phyloP scores from a whole-genome alignment of 106 monocot species.

The Amphibolis antarctica region DNA sequence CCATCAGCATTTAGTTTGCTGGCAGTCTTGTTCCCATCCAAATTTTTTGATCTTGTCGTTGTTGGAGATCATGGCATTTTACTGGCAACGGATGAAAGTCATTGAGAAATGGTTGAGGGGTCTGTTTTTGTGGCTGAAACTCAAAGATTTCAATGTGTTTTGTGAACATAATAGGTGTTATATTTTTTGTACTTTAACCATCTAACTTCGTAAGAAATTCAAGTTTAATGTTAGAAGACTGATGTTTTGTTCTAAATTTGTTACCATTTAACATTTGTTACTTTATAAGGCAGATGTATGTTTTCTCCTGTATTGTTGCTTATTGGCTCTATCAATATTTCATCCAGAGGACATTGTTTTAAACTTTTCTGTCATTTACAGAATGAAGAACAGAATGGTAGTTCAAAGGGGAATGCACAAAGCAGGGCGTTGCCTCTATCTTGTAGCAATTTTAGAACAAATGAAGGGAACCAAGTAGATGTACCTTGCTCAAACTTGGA shows the following conservation, averaged over 20 bases:
- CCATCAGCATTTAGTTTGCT: background rate
- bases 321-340: background rate
- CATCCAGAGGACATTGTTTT: background rate
- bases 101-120: too few relatives aligned
- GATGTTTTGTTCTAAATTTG: too few relatives aligned
- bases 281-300: too few relatives aligned
- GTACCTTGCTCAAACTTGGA: background rate
- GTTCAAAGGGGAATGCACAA: background rate
- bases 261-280: too few relatives aligned
- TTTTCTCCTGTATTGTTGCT: background rate
- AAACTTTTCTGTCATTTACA: background rate
- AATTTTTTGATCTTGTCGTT: background rate
- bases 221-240: too few relatives aligned
- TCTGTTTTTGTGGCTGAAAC: too few relatives aligned
- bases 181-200: too few relatives aligned
- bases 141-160: too few relatives aligned
- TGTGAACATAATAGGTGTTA: too few relatives aligned
- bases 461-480: slow-evolving; percentile 9
- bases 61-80: background rate
- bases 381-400: slow-evolving; percentile 13
- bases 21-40: background rate
- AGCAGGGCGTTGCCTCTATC: background rate
- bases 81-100: too few relatives aligned
- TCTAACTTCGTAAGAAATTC: too few relatives aligned
- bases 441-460: background rate